Evolutionary conservation across 768 basidiomycete species (phyloP), one percentile per base, ranked within the genome.

Genomic region (Paxillus rubicundulus): DNA sequence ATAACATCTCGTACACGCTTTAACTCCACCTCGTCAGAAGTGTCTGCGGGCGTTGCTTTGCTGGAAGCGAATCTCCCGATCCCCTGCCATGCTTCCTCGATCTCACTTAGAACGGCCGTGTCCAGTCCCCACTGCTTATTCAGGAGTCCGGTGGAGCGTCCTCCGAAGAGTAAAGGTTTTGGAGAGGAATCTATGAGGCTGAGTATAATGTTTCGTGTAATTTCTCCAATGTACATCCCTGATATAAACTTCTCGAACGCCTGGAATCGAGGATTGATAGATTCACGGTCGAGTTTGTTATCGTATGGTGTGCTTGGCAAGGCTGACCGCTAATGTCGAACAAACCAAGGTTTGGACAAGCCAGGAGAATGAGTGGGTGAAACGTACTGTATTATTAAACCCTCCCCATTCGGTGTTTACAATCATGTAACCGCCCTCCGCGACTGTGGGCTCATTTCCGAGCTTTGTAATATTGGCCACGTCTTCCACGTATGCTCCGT

Each of bases 401-500:
- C 84, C 97, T 55, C 97, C 97, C 97, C 96, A 98, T 73, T 98
- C 97, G 7, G 91, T 91, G 73, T 99, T 99, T 51, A 98, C 83
- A 50, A 98, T 81, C 97, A 99, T 99, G 58, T 80, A 72, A 17
- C 85, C 89, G 5, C 84, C 87, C 30, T 80, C 75, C 9, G 77
- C 72, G 9, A 76, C 80, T 6, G 79, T 82, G 21, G 82, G 74
- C 39, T 72, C 77, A 50, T 89, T 84, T 16, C 81, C 82, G 8
- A 97, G 77, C 70, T 98, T 98, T 37, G 77, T 84, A 64, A 98
- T 85, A 46, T 92, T 93, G 46, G 81, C 77, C 28, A 94, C 74
- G 59, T 89, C 79, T 68, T 98, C 96, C 45, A 99, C 82, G 71
- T 97, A 99, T 10, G 97, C 97, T 28, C 97, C 97, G 65, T 99